Evolutionary conservation across 2,329 filamentous ascomycete species (phyloP).

Genomic region (Epichloe typhina): DNA sequence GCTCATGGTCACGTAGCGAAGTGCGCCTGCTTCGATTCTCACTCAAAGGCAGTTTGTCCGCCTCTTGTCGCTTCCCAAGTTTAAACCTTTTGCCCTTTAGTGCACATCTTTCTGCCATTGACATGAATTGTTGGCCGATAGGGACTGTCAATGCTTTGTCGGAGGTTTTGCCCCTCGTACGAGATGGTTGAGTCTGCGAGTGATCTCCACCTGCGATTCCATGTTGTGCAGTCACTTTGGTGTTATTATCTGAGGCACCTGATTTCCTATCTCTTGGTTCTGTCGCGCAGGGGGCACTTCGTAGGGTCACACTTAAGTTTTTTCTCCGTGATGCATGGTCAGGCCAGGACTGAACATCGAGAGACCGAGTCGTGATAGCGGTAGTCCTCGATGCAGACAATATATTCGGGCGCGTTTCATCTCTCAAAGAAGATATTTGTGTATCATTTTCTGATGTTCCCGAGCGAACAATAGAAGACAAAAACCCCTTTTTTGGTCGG

Average conservation of each 20-base stretch:
- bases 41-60: not conserved
- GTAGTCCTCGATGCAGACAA: not conserved
- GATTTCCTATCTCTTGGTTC: not conserved
- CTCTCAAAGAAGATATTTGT: not conserved
- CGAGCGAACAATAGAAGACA: not conserved
- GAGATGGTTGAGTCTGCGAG: not conserved
- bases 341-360: not conserved
- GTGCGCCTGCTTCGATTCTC: not conserved
- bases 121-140: slow-evolving; percentile 28
- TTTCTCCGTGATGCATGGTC: not conserved
- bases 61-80: slow-evolving; percentile 27
- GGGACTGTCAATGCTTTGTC: not conserved
- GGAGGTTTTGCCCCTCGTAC: not conserved
- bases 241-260: not conserved
- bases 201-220: not conserved
- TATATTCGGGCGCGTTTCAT: not conserved
- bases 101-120: slow-evolving; percentile 44
- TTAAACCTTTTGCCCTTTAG: slow-evolving; percentile 40
- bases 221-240: not conserved
- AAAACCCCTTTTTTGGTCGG: slow-evolving; percentile 13
- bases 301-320: not conserved
- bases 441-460: not conserved
- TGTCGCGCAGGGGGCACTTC: not conserved
- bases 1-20: not conserved
- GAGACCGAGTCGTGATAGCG: not conserved